Base-by-base conservation (phyloP, 176 grass and related monocot genomes). In the Zea luxurians region DNA sequence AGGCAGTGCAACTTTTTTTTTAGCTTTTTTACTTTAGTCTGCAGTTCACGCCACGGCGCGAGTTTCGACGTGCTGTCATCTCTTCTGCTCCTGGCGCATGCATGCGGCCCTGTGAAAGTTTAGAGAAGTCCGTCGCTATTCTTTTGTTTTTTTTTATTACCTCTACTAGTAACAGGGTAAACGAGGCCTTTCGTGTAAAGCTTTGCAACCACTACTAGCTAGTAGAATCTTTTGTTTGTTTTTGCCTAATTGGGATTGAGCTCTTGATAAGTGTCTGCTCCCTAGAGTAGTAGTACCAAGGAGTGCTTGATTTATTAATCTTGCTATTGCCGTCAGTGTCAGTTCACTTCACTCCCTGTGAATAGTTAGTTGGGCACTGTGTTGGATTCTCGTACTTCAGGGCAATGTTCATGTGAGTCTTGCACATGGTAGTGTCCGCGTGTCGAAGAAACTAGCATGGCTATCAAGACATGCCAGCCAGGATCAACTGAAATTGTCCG, bases 11-110 rank as follows among this genome's bases (percentile, higher is more conserved):
- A 46, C 77, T 75, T 80, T 82, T 83, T 66, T 83, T 84, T 68
- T 79, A 38, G 75, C 86, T 27, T 83, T 83, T 83, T 83, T 79
- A 65, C 63, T 83, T 80, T 87, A 43, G 67, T 87, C 76, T 80
- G 75, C 71, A 21, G 27, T 12, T 80, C 86, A 88, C 76, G 69
- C 70, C 55, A 80, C 64, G 76, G 64, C 64, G 54, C 81, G 64
- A 45, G 55, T 77, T 57, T 76, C 65, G 55, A 88, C 35, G 82
- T 58, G 12, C 86, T 88, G 77, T 88, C 86, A 82, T 47, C 45
- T 54, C 66, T 13, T 45, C 40, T 69, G 48, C 27, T 21, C 54
- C n/a, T 52, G 16, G 21, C 76, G 37, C 83, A 71, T 61, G 79
- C 66, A 18, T 41, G 54, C 84, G 9, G 7, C 7, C 10, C 34